Base-by-base conservation (phyloP, 306 rosid genomes). In the Fagus crenata region DNA sequence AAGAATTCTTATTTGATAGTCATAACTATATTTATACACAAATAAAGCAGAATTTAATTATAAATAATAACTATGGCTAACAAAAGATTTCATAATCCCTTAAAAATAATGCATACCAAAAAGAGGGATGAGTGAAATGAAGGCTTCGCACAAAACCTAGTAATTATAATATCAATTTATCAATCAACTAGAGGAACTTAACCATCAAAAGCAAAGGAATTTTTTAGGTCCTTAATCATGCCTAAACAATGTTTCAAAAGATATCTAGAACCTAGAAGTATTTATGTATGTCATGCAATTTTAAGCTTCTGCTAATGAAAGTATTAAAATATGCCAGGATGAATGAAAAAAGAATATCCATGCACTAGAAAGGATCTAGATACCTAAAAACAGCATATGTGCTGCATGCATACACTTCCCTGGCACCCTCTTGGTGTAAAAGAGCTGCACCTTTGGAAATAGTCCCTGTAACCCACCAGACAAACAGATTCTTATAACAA, bases 331-430 rank as follows among this genome's bases (percentile, higher is more conserved):
- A 63, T 5, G 28, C 28, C 28, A 22, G 28, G 70, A 61, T 40
- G 8, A 39, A 39, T n/a, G 63, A 84, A 58, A 58, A 68, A 28
- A 37, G 75, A 42, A 63, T 3, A 46, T 70, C 60, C 14, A 72
- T 43, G 28, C 49, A 63, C 74, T 43, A 40, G 28, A 53, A 70
- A 69, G 72, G 36, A 18, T 75, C 74, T 63, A 69, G 74, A 75
- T 89, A 93, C 98, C 98, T 93, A 79, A 93, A 93, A 61, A 93
- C 98, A 72, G 98, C 98, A 87, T 93, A 97, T 11, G 98, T 93
- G 77, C 86, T 84, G 85, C 97, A 93, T 15, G 98, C 98, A 88
- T 93, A 93, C 78, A 93, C 98, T 88, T 93, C 98, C 86, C 97
- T 87, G 55, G 97, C 98, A 69, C 98, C 98, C 82, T 87, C 98